phyloP scores from a whole-genome alignment of 306 rosid species.

The Sicyos edulis region DNA sequence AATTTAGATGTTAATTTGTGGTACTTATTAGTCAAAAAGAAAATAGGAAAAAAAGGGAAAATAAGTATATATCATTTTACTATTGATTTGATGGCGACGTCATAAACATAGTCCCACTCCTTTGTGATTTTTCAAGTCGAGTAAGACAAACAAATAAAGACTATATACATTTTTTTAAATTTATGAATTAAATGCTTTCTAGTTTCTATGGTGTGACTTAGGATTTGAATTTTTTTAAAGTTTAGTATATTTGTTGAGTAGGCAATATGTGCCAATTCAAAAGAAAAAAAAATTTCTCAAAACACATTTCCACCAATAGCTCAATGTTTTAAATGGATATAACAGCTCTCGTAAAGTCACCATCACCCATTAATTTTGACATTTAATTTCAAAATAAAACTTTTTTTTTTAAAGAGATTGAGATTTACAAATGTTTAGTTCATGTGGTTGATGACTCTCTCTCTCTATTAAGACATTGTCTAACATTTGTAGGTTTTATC shows the following conservation, averaged over 20 bases:
- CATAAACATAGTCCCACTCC: background rate
- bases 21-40: background rate
- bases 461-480: too few species aligned
- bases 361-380: too few species aligned
- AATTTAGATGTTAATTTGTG: background rate
- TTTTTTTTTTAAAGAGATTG: too few species aligned
- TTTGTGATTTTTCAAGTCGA: background rate
- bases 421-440: too few species aligned
- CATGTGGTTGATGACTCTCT: too few species aligned
- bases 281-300: background rate
- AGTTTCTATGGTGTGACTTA: background rate
- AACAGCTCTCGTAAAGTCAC: too few species aligned
- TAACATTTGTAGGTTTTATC: too few species aligned
- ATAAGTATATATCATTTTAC: background rate
- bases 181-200: background rate
- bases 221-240: background rate
- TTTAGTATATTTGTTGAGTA: background rate
- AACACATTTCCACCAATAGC: slow-evolving; percentile 3
- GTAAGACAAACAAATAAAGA: background rate
- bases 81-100: background rate
- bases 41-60: background rate
- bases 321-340: background rate
- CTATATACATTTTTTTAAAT: too few species aligned
- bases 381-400: too few species aligned
- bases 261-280: slow-evolving; percentile 1